A percentile compares a stretch with the other conserved stretches of the same genome.
Evolutionary conservation across 257 asterid genomes (phyloP).

Genomic region (Plantago ovata): DNA sequence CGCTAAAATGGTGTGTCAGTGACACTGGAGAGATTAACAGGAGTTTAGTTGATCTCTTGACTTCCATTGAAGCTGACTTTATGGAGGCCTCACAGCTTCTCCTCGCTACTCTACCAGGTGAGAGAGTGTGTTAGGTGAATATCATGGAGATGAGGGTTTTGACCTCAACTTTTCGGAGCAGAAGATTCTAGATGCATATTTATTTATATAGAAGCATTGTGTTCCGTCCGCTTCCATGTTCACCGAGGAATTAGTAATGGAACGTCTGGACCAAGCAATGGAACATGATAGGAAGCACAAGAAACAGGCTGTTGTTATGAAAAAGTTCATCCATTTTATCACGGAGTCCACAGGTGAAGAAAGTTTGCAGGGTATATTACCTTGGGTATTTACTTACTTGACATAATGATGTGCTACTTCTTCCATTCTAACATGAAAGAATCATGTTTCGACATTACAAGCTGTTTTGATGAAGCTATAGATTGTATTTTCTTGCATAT

Average conservation of each 20-base stretch:
- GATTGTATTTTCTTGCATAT: background rate
- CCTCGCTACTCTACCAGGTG: background rate
- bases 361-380: background rate
- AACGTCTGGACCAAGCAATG: background rate
- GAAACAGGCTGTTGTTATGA: background rate
- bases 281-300: background rate
- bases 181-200: background rate
- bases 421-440: too few relatives aligned
- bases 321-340: background rate
- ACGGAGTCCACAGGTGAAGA: background rate
- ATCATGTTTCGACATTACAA: background rate
- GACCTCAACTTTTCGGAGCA: background rate
- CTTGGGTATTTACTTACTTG: background rate
- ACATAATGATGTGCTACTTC: background rate
- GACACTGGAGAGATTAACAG: background rate
- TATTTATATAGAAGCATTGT: background rate
- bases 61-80: background rate
- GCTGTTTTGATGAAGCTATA: background rate
- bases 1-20: conserved; percentile 1
- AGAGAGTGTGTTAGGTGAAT: too few relatives aligned
- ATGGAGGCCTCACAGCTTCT: background rate
- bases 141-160: background rate
- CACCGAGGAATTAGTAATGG: background rate
- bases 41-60: background rate
- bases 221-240: background rate